Evolutionary conservation across 352 stramenopile genomes (phyloP), one percentile per base, ranked within the genome.

Genomic region (Phytophthora melonis): DNA sequence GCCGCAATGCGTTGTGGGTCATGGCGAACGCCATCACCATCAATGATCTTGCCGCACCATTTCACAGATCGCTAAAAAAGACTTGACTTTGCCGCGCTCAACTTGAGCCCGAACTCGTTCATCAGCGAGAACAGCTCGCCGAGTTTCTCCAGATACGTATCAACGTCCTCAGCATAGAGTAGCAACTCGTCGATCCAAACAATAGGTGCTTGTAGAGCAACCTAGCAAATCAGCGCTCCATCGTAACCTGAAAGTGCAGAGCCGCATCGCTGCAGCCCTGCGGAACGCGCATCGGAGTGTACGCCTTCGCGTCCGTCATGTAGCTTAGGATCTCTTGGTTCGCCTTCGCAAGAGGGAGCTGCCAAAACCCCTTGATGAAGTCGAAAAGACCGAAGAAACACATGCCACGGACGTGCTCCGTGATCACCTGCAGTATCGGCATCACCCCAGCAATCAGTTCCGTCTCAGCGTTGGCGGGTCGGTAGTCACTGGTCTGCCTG

Each of bases 151-250:
- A 78, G 23, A 55, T 75, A 81, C 4, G 49, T 71, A 18, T 72
- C 58, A 4, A 73, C 60, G 25, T 72, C 53, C 5, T 43, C 13
- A 3, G 69, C 70, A 55, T 72, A 80, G 0, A 81, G 30, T 0
- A 84, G 63, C 3, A 83, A 34, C 43, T 83, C 69, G 43, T 79
- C 77, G 36, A 83, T 77, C 65, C 77, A 83, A 16, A 79, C 19
- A 83, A 25, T 9, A 79, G 21, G 23, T 66, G 52, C 18, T 64
- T 36, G 43, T 70, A 59, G 21, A 64, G 63, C n/a, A 70, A 41
- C 25, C 47, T 43, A 11, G 27, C 14, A 21, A 70, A 63, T 16
- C 63, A 64, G 2, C 9, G 13, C 27, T n/a, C 55, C 63, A 70
- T 64, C 27, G 55, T 60, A 0, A 58, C 23, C 34, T 70, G 63